These are phyloP conservation scores for Cercospora citrullina DNA, from an alignment of 2,329 filamentous ascomycete species.

Conservation along the genomic window DNA sequence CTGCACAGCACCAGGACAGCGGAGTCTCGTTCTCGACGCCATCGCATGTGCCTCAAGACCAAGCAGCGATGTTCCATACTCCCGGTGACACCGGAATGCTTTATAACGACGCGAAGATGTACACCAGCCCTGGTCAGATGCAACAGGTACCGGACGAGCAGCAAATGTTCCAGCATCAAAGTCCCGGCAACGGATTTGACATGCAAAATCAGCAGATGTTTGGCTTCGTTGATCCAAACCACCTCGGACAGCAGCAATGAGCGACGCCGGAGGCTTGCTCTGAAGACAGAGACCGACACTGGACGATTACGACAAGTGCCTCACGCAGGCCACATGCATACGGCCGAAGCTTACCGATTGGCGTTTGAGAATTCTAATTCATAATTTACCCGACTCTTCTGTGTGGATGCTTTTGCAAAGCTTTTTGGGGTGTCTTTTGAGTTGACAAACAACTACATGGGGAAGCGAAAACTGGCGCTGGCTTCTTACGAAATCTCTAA, in stretches of 20 bases:
- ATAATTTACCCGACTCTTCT: conserved; percentile 30
- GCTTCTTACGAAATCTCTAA: conserved; percentile 23
- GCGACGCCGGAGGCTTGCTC: conserved; percentile 13
- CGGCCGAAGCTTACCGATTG: conserved; percentile 18
- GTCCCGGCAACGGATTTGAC: conserved; percentile 42
- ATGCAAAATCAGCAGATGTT: conserved; percentile 51
- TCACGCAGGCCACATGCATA: conserved; percentile 17
- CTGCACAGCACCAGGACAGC: conserved; percentile 40
- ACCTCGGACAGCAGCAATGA: conserved; percentile 36
- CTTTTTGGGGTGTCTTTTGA: conserved; percentile 14
- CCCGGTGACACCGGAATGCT: conserved; percentile 41
- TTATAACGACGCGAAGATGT: conserved; percentile 47
- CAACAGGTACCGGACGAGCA: conserved; percentile 37
- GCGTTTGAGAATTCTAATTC: conserved; percentile 26
- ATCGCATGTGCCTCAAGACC: conserved; percentile 36
- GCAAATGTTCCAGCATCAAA: conserved; percentile 37
- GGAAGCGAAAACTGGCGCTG: conserved; percentile 13
- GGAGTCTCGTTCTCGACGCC: conserved; percentile 42
- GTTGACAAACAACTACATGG: conserved; percentile 1
- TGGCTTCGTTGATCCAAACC: conserved; percentile 48
- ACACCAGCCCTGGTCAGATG: conserved; percentile 42
- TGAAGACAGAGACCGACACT: conserved; percentile 20
- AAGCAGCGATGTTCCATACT: conserved; percentile 35
- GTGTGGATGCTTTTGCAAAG: conserved; percentile 29
- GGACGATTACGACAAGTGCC: conserved; percentile 25